These are phyloP conservation scores for Suhomyces xylopsoci DNA, from an alignment of 805 yeast species.

Conservation along the genomic window DNA sequence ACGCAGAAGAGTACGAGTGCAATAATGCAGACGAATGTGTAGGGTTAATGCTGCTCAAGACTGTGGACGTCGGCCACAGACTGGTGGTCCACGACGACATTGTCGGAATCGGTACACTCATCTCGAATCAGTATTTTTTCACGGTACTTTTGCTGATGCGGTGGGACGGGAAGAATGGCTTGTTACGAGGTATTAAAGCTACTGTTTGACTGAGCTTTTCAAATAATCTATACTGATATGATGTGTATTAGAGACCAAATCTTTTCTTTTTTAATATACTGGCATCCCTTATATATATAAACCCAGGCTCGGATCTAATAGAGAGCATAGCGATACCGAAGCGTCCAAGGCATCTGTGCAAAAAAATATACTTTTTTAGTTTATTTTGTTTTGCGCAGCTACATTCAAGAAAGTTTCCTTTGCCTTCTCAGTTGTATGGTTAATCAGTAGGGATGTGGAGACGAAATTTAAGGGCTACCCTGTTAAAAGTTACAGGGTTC, in stretches of 20 bases:
- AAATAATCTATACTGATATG: background rate
- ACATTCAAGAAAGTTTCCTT: background rate
- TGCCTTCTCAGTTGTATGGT: too few species aligned
- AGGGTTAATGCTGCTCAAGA: constrained; percentile 25
- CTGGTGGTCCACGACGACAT: constrained; percentile 23
- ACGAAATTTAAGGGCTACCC: background rate
- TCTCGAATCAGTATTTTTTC: background rate
- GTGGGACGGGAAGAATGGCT: background rate
- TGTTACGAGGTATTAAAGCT: background rate
- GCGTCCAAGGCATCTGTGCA: background rate
- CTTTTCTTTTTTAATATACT: background rate
- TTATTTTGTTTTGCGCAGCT: background rate
- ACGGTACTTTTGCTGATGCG: background rate
- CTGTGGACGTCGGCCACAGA: constrained; percentile 25
- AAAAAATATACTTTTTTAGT: background rate
- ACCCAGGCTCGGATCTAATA: background rate
- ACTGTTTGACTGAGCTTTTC: background rate
- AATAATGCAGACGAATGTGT: constrained; percentile 22
- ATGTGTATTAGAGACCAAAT: background rate
- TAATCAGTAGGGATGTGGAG: too few species aligned
- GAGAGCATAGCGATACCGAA: background rate
- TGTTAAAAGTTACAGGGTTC: too few species aligned
- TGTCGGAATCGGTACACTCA: background rate
- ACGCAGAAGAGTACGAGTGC: constrained; percentile 15
- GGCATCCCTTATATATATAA: background rate